Percentiles rank a stretch among this genome's conserved stretches.
Conservation (phyloP, 805 yeast species). For the Kuraishia borneana region DNA sequence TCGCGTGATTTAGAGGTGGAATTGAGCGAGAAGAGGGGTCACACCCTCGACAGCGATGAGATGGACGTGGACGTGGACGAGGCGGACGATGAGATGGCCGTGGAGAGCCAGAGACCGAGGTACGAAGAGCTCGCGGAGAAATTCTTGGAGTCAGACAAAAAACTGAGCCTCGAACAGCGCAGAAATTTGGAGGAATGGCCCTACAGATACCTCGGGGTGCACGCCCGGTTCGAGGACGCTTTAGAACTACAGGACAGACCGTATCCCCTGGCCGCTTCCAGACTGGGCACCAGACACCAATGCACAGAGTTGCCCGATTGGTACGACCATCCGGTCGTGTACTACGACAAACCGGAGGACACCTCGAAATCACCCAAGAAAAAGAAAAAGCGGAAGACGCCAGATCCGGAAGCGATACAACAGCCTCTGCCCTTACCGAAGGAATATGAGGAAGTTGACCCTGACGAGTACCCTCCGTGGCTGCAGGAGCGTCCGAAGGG, state of each 20-base stretch:
- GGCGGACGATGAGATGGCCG: constrained; percentile 3
- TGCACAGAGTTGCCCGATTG: constrained; percentile 55
- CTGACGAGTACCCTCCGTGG: constrained; percentile 58
- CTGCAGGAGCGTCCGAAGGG: constrained; percentile 71
- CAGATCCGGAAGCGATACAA: constrained; percentile 11
- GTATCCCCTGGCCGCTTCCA: constrained; percentile 69
- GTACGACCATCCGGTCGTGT: constrained; percentile 54
- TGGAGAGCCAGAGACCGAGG: constrained; percentile 23
- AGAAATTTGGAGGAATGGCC: constrained; percentile 68
- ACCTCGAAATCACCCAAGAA: constrained; percentile 12
- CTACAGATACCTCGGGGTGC: constrained; percentile 68
- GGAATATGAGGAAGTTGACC: constrained; percentile 27
- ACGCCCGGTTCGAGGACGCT: constrained; percentile 65
- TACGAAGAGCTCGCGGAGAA: constrained; percentile 48
- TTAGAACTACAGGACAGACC: constrained; percentile 69
- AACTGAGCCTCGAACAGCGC: constrained; percentile 30
- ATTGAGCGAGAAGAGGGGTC: constrained; percentile 22
- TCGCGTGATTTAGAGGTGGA: constrained; percentile 44
- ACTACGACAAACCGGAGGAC: constrained; percentile 34
- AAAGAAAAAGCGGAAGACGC: constrained; percentile 15
- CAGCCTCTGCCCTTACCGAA: constrained; percentile 27
- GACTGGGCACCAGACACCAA: constrained; percentile 68
- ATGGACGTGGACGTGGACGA: neutral
- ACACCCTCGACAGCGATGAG: constrained; percentile 16
- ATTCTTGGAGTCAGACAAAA: constrained; percentile 35